Evolutionary conservation across 2,329 filamentous ascomycete genomes (phyloP).

Genomic region (Colletotrichum salicis): DNA sequence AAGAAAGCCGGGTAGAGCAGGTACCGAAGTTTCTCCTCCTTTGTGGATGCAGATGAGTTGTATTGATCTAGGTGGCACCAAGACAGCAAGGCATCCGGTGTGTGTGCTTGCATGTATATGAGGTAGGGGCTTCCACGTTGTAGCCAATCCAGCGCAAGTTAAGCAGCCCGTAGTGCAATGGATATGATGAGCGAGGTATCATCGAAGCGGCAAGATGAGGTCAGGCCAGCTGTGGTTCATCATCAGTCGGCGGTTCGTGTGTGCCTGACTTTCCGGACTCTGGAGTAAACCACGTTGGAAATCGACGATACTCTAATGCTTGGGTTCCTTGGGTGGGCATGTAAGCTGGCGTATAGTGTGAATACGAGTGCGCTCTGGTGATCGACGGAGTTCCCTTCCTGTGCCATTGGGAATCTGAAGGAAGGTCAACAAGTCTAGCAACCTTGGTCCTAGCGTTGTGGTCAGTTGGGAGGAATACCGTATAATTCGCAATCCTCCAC

Average conservation of each 20-base stretch:
- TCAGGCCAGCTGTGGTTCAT: conserved; percentile 8
- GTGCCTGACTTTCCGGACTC: background rate
- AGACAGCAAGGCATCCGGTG: background rate
- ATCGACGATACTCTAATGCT: background rate
- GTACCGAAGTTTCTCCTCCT: conserved; percentile 9
- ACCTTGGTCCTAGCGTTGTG: background rate
- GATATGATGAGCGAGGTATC: background rate
- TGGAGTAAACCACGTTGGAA: background rate
- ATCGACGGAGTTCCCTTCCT: background rate
- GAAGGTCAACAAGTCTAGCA: background rate
- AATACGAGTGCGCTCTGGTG: background rate
- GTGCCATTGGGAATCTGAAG: background rate
- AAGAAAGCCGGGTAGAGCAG: background rate
- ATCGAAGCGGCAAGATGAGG: conserved; percentile 28
- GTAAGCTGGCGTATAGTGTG: background rate
- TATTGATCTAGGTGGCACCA: background rate
- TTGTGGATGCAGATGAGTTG: background rate
- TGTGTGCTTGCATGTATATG: background rate
- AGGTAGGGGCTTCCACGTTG: background rate
- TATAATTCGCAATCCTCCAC: background rate
- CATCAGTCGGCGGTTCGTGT: background rate
- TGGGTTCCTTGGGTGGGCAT: background rate
- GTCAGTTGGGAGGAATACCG: background rate
- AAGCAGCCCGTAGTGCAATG: background rate
- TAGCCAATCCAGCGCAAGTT: background rate